A percentile compares a stretch with the other conserved stretches of the same genome.
These are phyloP conservation scores for Aspergillus affinis DNA, from an alignment of 495 filamentous ascomycete species.

Conservation along the genomic window DNA sequence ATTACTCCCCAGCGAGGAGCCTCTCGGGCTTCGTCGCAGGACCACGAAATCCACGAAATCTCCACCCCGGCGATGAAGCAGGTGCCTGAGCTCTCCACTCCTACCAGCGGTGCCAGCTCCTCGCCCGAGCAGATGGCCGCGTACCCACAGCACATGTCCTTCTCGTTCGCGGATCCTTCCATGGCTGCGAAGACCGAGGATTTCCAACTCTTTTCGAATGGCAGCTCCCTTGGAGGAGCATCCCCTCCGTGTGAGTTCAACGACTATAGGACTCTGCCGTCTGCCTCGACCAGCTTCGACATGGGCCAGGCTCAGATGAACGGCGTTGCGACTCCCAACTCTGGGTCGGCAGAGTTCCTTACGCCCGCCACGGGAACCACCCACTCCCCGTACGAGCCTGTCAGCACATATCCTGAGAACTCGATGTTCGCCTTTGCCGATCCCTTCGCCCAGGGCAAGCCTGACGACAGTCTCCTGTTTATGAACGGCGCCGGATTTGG, in stretches of 20 bases:
- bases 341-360: conserved; percentile 6
- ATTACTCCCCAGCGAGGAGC: conserved; percentile 7
- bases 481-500: conserved; percentile 3
- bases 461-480: conserved; percentile 6
- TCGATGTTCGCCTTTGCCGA: conserved; percentile 3
- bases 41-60: conserved; percentile 1
- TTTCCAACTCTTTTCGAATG: conserved; percentile 10
- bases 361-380: neutral
- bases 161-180: conserved; percentile 9
- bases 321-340: conserved; percentile 2
- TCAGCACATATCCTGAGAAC: conserved; percentile 1
- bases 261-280: neutral
- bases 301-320: conserved; percentile 2
- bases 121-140: conserved; percentile 5
- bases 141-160: neutral
- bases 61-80: conserved; percentile 1
- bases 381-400: conserved; percentile 4
- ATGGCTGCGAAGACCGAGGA: conserved; percentile 4
- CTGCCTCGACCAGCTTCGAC: conserved; percentile 2
- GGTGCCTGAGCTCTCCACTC: conserved; percentile 3
- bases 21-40: conserved; percentile 11
- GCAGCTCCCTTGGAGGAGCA: conserved; percentile 3
- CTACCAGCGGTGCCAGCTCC: neutral
- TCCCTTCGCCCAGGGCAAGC: neutral
- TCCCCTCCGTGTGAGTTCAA: neutral